Evolutionary conservation across 225 moss, liverwort and hornwort species (phyloP).

Genomic region (Marchantia polymorpha): DNA sequence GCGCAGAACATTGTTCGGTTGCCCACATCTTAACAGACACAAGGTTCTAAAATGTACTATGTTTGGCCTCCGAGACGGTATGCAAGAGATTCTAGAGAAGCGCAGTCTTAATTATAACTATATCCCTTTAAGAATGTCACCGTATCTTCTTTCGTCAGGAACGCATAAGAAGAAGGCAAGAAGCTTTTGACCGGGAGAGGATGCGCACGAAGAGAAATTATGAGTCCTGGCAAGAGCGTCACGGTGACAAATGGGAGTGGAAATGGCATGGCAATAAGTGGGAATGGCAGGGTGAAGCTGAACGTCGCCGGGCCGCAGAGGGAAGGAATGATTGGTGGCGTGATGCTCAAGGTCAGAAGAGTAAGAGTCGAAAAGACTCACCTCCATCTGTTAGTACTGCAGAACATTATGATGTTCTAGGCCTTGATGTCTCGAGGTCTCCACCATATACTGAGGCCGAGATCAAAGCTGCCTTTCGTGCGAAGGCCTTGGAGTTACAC

Average conservation of each 20-base stretch:
- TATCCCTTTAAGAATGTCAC: not conserved
- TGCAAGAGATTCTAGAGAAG: too few species aligned
- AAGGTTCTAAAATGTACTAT: too few species aligned
- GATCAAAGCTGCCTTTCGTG: slow-evolving; percentile 83
- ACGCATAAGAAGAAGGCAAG: slow-evolving; percentile 72
- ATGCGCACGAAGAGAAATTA: slow-evolving; percentile 54
- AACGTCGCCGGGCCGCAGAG: slow-evolving; percentile 34
- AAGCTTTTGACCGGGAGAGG: slow-evolving; percentile 71
- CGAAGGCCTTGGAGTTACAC: slow-evolving; percentile 75
- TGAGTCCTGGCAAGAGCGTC: slow-evolving; percentile 87
- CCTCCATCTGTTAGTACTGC: slow-evolving; percentile 45
- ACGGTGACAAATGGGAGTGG: slow-evolving; percentile 96
- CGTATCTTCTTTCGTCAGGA: slow-evolving; percentile 43
- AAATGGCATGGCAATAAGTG: slow-evolving; percentile 51
- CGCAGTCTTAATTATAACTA: too few species aligned
- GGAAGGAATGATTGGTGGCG: slow-evolving; percentile 56
- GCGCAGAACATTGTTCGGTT: too few species aligned
- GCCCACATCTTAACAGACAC: too few species aligned
- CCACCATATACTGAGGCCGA: slow-evolving; percentile 72
- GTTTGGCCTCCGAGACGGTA: too few species aligned
- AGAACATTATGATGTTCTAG: slow-evolving; percentile 62
- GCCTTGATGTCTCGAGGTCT: slow-evolving; percentile 63
- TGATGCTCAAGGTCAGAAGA: slow-evolving; percentile 29
- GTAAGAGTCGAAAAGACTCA: slow-evolving; percentile 44
- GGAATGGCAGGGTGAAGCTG: slow-evolving; percentile 50